Conservation (phyloP, 2,329 filamentous ascomycete species). For the Cadophora luteo-olivacea region DNA sequence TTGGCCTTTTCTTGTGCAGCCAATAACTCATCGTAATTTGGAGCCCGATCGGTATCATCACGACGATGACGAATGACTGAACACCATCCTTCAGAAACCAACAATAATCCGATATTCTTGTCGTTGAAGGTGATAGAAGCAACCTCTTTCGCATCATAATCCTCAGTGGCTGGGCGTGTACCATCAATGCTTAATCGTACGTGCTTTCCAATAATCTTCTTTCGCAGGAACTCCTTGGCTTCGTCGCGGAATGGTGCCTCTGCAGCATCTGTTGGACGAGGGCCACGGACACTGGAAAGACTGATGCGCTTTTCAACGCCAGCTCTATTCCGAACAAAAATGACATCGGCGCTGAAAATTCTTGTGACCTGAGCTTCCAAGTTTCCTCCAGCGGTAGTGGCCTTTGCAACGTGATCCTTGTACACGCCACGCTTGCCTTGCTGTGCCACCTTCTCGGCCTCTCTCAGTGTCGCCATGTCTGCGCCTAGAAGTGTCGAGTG, state of each 20-base stretch:
- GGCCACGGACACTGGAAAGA: slow-evolving; percentile 90
- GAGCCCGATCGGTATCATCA: slow-evolving; percentile 91
- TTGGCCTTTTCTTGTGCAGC: slow-evolving; percentile 84
- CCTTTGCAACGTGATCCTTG: slow-evolving; percentile 79
- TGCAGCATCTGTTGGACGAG: slow-evolving; percentile 84
- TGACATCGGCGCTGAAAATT: slow-evolving; percentile 86
- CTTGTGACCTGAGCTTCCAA: slow-evolving; percentile 85
- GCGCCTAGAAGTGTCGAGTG: slow-evolving; percentile 90
- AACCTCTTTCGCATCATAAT: slow-evolving; percentile 93
- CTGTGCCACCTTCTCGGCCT: slow-evolving; percentile 87
- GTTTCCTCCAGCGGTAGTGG: slow-evolving; percentile 63
- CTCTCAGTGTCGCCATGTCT: slow-evolving; percentile 84
- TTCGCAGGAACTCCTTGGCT: slow-evolving; percentile 94
- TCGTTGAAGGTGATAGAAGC: slow-evolving; percentile 83
- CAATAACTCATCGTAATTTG: slow-evolving; percentile 90
- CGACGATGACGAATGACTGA: slow-evolving; percentile 94
- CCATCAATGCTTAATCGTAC: slow-evolving; percentile 90
- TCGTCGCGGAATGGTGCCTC: slow-evolving; percentile 90
- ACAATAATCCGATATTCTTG: slow-evolving; percentile 82
- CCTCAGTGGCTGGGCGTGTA: slow-evolving; percentile 85
- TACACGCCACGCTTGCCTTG: slow-evolving; percentile 79
- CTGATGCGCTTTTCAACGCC: slow-evolving; percentile 89
- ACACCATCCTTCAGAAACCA: slow-evolving; percentile 93
- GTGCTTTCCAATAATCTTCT: slow-evolving; percentile 94
- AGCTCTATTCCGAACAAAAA: slow-evolving; percentile 84